Conservation (phyloP, 768 basidiomycete species). For the Podaxis sp. region DNA sequence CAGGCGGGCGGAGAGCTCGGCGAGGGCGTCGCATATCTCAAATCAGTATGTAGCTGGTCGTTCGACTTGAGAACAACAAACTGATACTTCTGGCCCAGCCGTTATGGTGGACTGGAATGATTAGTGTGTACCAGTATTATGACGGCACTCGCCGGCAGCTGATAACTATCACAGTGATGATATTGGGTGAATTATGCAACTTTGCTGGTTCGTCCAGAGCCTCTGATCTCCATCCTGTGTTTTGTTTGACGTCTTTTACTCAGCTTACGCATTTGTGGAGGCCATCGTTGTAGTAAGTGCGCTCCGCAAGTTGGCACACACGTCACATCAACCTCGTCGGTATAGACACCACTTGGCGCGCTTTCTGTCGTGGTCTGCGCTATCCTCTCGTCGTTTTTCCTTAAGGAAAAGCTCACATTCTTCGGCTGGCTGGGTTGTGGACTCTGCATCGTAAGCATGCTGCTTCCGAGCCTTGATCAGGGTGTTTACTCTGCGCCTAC, state of each 20-base stretch:
- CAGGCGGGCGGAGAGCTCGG: constrained; percentile 77
- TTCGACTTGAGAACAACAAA: constrained; percentile 3
- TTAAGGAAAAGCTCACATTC: constrained; percentile 88
- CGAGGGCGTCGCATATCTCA: constrained; percentile 92
- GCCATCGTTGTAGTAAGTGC: constrained; percentile 83
- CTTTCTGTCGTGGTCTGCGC: constrained; percentile 95
- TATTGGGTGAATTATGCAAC: constrained; percentile 84
- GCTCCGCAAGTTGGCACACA: neutral
- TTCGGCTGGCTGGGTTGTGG: constrained; percentile 97
- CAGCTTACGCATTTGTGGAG: constrained; percentile 86
- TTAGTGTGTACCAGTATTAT: constrained; percentile 41
- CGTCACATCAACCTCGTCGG: neutral
- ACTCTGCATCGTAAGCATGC: constrained; percentile 74
- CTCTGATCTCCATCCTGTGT: constrained; percentile 16
- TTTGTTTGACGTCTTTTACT: constrained; percentile 13
- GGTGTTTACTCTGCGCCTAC: neutral
- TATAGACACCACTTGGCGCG: constrained; percentile 88
- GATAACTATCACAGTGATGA: constrained; percentile 63
- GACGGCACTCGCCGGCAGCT: neutral
- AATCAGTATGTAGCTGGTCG: constrained; percentile 58
- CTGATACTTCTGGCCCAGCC: constrained; percentile 36
- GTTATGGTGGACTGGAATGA: constrained; percentile 96
- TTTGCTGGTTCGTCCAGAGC: constrained; percentile 58
- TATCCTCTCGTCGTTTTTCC: constrained; percentile 87
- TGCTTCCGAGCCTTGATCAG: neutral